Base-by-base conservation (phyloP, 345 rosid species). In the thale cress (Arabidopsis thaliana) region DNA sequence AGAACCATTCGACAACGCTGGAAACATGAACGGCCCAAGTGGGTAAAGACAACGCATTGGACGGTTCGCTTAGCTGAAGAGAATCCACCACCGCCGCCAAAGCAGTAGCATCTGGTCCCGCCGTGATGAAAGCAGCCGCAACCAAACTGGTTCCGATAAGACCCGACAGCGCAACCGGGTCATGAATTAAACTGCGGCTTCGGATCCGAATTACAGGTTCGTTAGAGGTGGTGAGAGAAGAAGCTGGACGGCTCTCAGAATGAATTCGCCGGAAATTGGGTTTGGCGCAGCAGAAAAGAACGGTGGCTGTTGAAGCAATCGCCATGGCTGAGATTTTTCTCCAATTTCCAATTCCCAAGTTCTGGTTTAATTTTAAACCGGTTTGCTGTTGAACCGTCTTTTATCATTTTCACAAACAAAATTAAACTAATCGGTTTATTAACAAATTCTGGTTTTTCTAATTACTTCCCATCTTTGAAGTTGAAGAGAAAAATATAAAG, bases 21-120 rank as follows among this genome's bases (percentile, higher is more conserved):
- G 97, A 94, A 32, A 90, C 92, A 49, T 94, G 97, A n/a, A 90
- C 72, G 1, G 91, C 89, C 97, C 98, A 94, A 30, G 97, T 90
- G 44, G 98, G 98, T 81, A 90, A 80, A 75, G 97, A 95, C 53
- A 95, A 77, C 7, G 97, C 97, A 67, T 91, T 87, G 78, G 92
- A 82, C 4, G 99, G 97, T 68, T 94, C 99, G 55, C 71, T 84
- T 53, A 89, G 82, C 64, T 84, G 87, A 49, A 79, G 69, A 49
- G 83, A 65, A 57, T 78, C 86, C 42, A 88, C 86, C 42, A 88
- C 83, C 4, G 94, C 93, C 25, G 86, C 86, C 30, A 88, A 82
- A 40, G 81, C 81, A 2, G 37, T 59, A 42, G 25, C 0, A 33
- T 33, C 77, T 16, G 88, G 83, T 36, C 73, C 87, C 10, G 69